Percentiles rank a stretch among this genome's conserved stretches.
phyloP scores from a whole-genome alignment of 306 rosid species.

The Lagenaria siceraria region DNA sequence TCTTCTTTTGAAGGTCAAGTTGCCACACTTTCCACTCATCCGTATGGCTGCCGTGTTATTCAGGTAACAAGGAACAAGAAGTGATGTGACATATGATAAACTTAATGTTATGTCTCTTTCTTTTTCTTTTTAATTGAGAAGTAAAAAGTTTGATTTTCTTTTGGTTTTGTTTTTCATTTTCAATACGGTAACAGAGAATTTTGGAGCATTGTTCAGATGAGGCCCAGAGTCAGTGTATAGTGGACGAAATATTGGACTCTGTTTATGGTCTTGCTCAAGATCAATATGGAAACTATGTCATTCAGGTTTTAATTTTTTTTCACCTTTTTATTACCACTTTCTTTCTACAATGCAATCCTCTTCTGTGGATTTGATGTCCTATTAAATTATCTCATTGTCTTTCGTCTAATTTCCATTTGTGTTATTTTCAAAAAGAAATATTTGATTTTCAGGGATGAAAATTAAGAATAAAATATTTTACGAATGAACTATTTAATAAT shows the following conservation, averaged over 20 bases:
- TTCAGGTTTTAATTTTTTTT: conserved; percentile 32
- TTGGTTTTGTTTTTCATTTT: not conserved
- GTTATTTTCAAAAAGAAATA: not conserved
- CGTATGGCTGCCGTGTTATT: conserved; percentile 67
- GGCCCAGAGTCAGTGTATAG: conserved; percentile 27
- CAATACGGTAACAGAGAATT: conserved; percentile 29
- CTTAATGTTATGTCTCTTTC: conserved; percentile 4
- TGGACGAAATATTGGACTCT: conserved; percentile 54
- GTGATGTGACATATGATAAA: not conserved
- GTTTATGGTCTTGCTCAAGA: conserved; percentile 45
- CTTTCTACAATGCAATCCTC: not conserved
- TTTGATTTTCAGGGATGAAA: not conserved
- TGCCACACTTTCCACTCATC: conserved; percentile 44
- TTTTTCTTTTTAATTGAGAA: not conserved
- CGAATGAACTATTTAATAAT: not conserved
- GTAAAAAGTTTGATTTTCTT: not conserved
- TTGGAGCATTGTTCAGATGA: conserved; percentile 59
- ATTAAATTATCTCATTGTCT: not conserved
- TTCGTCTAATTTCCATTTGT: not conserved
- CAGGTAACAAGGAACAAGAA: conserved; percentile 30
- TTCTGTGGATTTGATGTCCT: not conserved
- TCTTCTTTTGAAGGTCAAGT: conserved; percentile 48
- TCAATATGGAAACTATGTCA: conserved; percentile 68
- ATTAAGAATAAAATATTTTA: not conserved
- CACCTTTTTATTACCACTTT: not conserved